Conservation (phyloP, 805 yeast species). For the Pichia pseudocactophila region DNA sequence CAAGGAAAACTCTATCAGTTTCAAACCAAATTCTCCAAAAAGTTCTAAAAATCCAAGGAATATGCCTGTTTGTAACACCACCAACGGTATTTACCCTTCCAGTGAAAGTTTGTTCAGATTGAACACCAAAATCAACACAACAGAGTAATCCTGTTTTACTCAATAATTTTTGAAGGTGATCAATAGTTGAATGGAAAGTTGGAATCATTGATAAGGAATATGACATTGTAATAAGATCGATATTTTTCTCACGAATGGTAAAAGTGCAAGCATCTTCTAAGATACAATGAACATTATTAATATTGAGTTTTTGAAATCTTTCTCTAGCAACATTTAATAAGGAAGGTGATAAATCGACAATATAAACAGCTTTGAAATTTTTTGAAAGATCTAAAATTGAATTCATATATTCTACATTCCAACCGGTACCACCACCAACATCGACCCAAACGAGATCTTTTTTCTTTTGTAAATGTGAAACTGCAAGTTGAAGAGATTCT, state of each 20-base stretch:
- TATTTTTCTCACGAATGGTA: conserved; percentile 38
- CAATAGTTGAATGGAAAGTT: conserved; percentile 68
- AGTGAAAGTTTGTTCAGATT: conserved; percentile 49
- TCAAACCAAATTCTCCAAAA: conserved; percentile 89
- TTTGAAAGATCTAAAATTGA: conserved; percentile 36
- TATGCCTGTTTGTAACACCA: conserved; percentile 61
- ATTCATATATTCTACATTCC: conserved; percentile 72
- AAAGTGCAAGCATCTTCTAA: conserved; percentile 74
- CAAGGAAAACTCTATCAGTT: conserved; percentile 70
- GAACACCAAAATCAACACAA: conserved; percentile 76
- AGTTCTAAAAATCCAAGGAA: conserved; percentile 68
- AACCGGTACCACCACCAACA: conserved; percentile 84
- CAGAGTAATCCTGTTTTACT: conserved; percentile 54
- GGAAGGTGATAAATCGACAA: conserved; percentile 72
- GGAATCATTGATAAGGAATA: conserved; percentile 85
- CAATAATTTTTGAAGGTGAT: conserved; percentile 48
- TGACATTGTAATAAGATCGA: conserved; percentile 71
- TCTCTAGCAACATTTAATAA: conserved; percentile 62
- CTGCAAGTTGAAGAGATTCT: conserved; percentile 50
- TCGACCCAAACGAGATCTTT: conserved; percentile 60
- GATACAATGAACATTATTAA: conserved; percentile 55
- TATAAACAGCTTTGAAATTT: conserved; percentile 55
- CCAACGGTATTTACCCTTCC: conserved; percentile 72
- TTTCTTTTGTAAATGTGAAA: conserved; percentile 40
- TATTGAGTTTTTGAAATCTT: conserved; percentile 40